These are phyloP conservation scores for Phytophthora ohioensis DNA, from an alignment of 352 stramenopile species.

Conservation along the genomic window DNA sequence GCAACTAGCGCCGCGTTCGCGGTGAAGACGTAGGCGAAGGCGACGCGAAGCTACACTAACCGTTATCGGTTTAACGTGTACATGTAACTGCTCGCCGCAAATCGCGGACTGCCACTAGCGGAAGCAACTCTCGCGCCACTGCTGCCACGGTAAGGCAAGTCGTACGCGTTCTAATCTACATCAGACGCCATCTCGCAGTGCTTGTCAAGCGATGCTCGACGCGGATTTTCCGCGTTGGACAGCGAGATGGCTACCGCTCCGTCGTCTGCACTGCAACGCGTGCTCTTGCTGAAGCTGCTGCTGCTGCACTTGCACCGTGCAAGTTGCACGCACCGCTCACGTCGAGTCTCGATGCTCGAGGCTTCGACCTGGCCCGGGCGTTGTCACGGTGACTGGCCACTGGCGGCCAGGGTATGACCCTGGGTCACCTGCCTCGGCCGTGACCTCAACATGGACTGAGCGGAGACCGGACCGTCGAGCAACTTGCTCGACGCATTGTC, in stretches of 20 bases:
- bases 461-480: slow-evolving; percentile 3
- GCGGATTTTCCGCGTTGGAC: slow-evolving; percentile 15
- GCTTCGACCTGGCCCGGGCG: slow-evolving; percentile 4
- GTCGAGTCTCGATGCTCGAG: too few species aligned
- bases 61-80: slow-evolving; percentile 10
- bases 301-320: neutral
- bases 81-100: slow-evolving; percentile 1
- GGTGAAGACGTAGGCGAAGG: neutral
- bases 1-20: too few species aligned
- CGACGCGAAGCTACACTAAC: slow-evolving; percentile 16
- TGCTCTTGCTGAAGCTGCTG: neutral
- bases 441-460: slow-evolving; percentile 13
- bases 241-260: slow-evolving; percentile 9
- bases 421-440: slow-evolving; percentile 7
- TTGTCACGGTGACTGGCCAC: neutral
- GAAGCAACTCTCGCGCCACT: neutral
- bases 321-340: too few species aligned
- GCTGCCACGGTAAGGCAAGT: neutral
- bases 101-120: neutral
- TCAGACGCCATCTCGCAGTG: slow-evolving; percentile 3
- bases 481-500: slow-evolving; percentile 6
- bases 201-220: neutral
- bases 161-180: slow-evolving; percentile 2
- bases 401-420: too few species aligned
- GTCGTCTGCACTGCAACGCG: neutral